Evolutionary conservation across 116 monocot species (phyloP), one percentile per base, ranked within the genome.

Genomic region (Iris pallida): DNA sequence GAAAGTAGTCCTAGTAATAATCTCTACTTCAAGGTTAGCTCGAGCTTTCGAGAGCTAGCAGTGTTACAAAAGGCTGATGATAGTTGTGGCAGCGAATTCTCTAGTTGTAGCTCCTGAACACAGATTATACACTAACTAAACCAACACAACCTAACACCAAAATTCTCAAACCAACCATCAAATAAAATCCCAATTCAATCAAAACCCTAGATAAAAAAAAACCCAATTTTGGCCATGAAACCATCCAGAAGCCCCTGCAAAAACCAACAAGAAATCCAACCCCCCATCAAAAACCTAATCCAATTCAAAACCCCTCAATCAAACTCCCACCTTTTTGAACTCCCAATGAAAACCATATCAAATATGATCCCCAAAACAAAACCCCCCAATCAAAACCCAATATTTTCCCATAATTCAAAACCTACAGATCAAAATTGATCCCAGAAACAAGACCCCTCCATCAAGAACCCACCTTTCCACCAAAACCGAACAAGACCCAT

Each of bases 151-250:
- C n/a, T n/a, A n/a, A n/a, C n/a, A n/a, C n/a, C n/a, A n/a, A n/a
- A 61, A 61, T 40, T 61, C 60, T 17, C n/a, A 57, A 19, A 14
- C 20, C 12, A 59, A 4, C 59, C 59, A 0, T 5, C 13, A 61
- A 61, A 9, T 13, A 51, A 51, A 51, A 57, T 57, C 57, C 64
- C 64, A 48, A 64, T 46, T 47, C 64, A 44, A 42, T 68, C 18
- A 13, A 55, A 57, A 0, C 16, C 20, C 10, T 20, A 16, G 13
- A 65, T 16, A 41, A 11, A n/a, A n/a, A n/a, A n/a, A n/a, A n/a
- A n/a, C n/a, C n/a, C n/a, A n/a, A n/a, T n/a, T n/a, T n/a, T n/a
- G n/a, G n/a, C n/a, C n/a, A n/a, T n/a, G n/a, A n/a, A n/a, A n/a
- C n/a, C n/a, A n/a, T n/a, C n/a, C n/a, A n/a, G n/a, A n/a, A n/a